These are phyloP conservation scores for Hanseniaspora uvarum DNA, from an alignment of 1,139 yeast genomes.

Conservation along the genomic window DNA sequence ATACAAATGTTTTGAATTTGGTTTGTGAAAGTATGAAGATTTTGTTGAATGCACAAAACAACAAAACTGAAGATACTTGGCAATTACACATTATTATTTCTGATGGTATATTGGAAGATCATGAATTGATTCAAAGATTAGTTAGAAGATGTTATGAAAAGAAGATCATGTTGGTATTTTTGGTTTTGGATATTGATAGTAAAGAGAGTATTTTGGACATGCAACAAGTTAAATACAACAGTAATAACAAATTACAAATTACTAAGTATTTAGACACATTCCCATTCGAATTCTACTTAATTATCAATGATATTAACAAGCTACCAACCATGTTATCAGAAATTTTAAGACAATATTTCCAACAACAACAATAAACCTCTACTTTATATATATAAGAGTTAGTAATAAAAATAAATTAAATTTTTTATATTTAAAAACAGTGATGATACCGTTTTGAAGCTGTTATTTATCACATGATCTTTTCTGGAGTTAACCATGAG, in stretches of 20 bases:
- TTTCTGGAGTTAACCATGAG: no score
- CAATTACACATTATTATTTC: constrained; percentile 85
- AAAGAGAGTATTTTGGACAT: constrained; percentile 84
- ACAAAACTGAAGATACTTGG: constrained; percentile 52
- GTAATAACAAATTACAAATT: constrained; percentile 64
- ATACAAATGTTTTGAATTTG: constrained; percentile 71
- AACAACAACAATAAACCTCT: constrained; percentile 6
- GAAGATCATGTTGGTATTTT: constrained; percentile 89
- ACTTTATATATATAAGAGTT: background rate
- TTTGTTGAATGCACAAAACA: constrained; percentile 54
- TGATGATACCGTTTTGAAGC: no score
- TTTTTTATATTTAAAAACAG: background rate
- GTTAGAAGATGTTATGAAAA: constrained; percentile 90
- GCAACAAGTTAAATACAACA: constrained; percentile 82
- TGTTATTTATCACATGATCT: no score
- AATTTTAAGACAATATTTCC: constrained; percentile 81
- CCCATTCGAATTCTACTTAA: constrained; percentile 95
- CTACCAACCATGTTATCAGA: constrained; percentile 84
- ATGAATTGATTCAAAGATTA: constrained; percentile 64
- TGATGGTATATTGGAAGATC: constrained; percentile 96
- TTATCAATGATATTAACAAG: constrained; percentile 79
- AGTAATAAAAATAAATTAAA: background rate
- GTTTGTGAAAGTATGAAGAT: constrained; percentile 62
- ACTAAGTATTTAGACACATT: constrained; percentile 81
- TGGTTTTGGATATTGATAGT: constrained; percentile 79